Evolutionary conservation across 208 protist genomes (phyloP).

Genomic region (Leptomonas seymouri): DNA sequence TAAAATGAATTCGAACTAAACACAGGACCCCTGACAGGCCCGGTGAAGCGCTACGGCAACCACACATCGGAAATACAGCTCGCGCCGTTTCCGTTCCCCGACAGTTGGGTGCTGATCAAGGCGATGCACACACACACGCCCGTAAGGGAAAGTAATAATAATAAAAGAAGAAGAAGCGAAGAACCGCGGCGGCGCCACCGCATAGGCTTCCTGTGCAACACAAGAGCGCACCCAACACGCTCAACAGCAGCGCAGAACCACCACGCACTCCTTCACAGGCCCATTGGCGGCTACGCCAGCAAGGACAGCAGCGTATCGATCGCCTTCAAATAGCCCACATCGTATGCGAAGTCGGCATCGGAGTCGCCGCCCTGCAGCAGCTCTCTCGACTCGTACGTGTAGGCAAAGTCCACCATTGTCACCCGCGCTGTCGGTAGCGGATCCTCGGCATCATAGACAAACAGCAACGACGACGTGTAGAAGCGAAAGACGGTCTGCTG

Average conservation of each 20-base stretch:
- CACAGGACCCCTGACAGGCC: too few species aligned
- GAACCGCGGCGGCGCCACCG: too few species aligned
- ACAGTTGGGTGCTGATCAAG: too few species aligned
- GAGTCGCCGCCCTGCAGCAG: constrained; percentile 58
- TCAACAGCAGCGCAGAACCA: not conserved
- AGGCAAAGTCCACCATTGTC: constrained; percentile 91
- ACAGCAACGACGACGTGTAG: constrained; percentile 88
- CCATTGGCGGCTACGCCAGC: constrained; percentile 25
- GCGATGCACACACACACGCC: too few species aligned
- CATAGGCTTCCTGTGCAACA: too few species aligned
- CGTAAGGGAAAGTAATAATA: constrained; percentile 1
- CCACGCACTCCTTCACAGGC: not conserved
- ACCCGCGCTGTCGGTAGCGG: constrained; percentile 70
- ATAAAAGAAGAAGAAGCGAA: not conserved
- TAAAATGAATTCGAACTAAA: too few species aligned
- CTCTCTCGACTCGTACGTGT: constrained; percentile 81
- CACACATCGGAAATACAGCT: too few species aligned
- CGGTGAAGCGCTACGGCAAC: too few species aligned
- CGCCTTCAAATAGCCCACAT: constrained; percentile 82
- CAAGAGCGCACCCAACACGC: too few species aligned
- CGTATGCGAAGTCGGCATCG: constrained; percentile 58
- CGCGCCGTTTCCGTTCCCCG: too few species aligned
- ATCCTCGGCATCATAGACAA: constrained; percentile 82
- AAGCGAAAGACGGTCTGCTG: constrained; percentile 76
- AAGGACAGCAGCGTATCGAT: constrained; percentile 73